These are phyloP conservation scores for Sungouiozyma ichnusensis DNA, from an alignment of 805 yeast species.

Conservation along the genomic window DNA sequence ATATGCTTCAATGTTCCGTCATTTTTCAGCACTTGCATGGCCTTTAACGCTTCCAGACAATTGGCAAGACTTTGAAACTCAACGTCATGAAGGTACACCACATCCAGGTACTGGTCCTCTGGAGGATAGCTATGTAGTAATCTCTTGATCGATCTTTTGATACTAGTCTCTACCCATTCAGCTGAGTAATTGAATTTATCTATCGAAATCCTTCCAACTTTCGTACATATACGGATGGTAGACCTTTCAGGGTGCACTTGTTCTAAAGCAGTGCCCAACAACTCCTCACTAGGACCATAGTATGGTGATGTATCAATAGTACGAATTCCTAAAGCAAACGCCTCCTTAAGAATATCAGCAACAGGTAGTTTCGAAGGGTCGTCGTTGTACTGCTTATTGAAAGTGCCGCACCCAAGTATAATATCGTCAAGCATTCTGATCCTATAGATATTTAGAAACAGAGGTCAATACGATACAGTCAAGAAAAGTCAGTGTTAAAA, in stretches of 20 bases:
- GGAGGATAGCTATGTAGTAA: slow-evolving; percentile 23
- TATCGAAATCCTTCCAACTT: slow-evolving; percentile 66
- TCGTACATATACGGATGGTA: slow-evolving; percentile 62
- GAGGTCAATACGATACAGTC: too few relatives aligned
- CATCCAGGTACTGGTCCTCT: slow-evolving; percentile 56
- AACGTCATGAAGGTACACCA: slow-evolving; percentile 81
- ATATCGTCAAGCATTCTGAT: slow-evolving; percentile 20
- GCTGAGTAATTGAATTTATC: slow-evolving; percentile 69
- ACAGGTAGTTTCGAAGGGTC: slow-evolving; percentile 55
- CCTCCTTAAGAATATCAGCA: slow-evolving; percentile 43
- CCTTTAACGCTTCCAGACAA: slow-evolving; percentile 51
- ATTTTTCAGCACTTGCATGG: slow-evolving; percentile 46
- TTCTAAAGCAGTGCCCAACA: slow-evolving; percentile 59
- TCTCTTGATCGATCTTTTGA: slow-evolving; percentile 55
- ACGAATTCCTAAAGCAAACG: slow-evolving; percentile 43
- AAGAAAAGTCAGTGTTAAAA: not conserved
- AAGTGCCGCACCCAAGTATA: slow-evolving; percentile 80
- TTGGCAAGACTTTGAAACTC: slow-evolving; percentile 59
- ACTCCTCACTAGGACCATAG: slow-evolving; percentile 76
- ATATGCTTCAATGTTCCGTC: slow-evolving; percentile 54
- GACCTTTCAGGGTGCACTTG: slow-evolving; percentile 38
- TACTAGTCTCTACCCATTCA: slow-evolving; percentile 48
- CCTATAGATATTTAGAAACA: not conserved
- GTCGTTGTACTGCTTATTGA: slow-evolving; percentile 68
- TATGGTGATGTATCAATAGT: slow-evolving; percentile 91